A percentile compares a stretch with the other conserved stretches of the same genome.
Evolutionary conservation across 148 eudicot genomes (phyloP).

Genomic region (Rhododendron griersonianum): DNA sequence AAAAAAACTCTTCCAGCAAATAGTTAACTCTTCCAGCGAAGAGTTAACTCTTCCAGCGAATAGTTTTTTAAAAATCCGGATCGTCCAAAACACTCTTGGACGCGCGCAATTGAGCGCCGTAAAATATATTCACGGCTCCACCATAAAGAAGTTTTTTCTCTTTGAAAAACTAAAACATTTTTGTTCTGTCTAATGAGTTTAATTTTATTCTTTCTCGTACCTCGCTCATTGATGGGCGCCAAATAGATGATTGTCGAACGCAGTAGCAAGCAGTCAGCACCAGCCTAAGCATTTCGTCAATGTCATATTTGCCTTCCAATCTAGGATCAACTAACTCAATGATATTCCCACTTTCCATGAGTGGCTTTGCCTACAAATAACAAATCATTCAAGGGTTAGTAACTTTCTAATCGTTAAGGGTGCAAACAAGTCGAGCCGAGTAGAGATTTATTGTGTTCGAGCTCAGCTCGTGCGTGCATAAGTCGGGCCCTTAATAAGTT

Average conservation of each 20-base stretch:
- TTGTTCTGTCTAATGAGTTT: neutral
- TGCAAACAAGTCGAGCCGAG: neutral
- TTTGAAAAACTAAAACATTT: neutral
- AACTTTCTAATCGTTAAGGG: neutral
- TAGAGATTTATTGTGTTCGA: neutral
- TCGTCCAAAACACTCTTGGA: no score
- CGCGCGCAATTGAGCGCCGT: no score
- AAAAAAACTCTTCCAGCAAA: no score
- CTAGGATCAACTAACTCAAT: slow-evolving; percentile 66
- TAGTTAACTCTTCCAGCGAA: no score
- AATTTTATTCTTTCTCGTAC: neutral
- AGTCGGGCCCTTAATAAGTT: no score
- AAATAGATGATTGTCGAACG: slow-evolving; percentile 63
- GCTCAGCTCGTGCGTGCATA: neutral
- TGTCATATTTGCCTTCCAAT: slow-evolving; percentile 48
- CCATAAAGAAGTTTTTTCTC: no score
- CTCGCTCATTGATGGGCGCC: slow-evolving; percentile 73
- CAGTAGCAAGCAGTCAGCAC: slow-evolving; percentile 76
- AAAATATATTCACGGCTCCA: no score
- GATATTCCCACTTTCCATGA: slow-evolving; percentile 63
- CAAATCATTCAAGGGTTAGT: neutral
- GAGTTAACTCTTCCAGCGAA: no score
- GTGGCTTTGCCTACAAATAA: slow-evolving; percentile 62
- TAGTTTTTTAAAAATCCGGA: no score
- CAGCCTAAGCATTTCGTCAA: slow-evolving; percentile 51